Evolutionary conservation across 176 grass and related monocot species (phyloP), one percentile per base, ranked within the genome.

Genomic region (Rhynchospora tenuis): DNA sequence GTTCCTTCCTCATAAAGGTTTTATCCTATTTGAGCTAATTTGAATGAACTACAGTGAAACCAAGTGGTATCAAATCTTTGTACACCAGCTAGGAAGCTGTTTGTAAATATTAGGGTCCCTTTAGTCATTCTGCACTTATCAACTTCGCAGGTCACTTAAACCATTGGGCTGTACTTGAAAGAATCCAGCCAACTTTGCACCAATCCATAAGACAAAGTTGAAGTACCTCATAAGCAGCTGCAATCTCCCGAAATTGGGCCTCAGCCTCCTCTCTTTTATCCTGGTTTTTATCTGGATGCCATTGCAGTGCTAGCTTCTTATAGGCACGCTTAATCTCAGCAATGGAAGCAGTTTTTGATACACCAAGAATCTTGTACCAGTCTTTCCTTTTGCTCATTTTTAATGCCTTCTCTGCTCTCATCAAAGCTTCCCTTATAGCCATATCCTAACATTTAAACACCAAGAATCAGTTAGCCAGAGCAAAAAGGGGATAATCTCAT

Each of bases 231-330:
- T 98, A 95, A 68, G 92, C 95, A 55, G 92, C 91, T 27, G 95
- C 95, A 70, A 98, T 95, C 85, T 98, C 95, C 87, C 22, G 90
- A 71, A 98, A 98, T 83, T 93, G 88, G 88, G 90, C 91, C 64
- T 98, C 95, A 27, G 95, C 92, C 85, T 98, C 92, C 79, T 91
- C 95, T 52, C 90, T 83, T 43, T 98, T 98, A 84, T 95, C 95
- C n/a, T 93, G 90, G 61, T 98, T 98, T 81, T 98, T 95, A 83
- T 98, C 92, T 24, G 95, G 95, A 77, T 98, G 95, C 95, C 95
- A 98, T 85, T 98, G 89, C 73, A 98, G 84, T n/a, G 95, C 95
- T 65, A 98, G 84, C 81, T 94, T 98, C 81, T 98, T 94, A 88
- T 98, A 98, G 19, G 92, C 92, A 51, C 92, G 92, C 81, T 98